These are phyloP conservation scores for Tremellales sp. DNA, from an alignment of 1,284 basidiomycete species.

Conservation along the genomic window DNA sequence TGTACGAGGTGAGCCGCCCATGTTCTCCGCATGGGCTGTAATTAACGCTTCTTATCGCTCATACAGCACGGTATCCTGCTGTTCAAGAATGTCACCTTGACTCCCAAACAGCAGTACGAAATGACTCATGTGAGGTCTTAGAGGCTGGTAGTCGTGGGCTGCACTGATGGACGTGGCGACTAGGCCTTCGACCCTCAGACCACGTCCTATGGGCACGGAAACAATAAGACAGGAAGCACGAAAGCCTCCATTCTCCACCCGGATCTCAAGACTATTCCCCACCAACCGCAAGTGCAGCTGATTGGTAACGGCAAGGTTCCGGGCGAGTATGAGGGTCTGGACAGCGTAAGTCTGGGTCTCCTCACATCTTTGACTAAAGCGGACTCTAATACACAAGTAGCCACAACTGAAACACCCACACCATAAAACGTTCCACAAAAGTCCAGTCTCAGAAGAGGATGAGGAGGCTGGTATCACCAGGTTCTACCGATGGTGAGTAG, in stretches of 20 bases:
- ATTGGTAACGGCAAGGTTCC: slow-evolving; percentile 71
- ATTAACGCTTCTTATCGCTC: not conserved
- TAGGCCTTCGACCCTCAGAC: slow-evolving; percentile 69
- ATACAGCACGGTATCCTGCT: slow-evolving; percentile 66
- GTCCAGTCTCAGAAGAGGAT: slow-evolving; percentile 69
- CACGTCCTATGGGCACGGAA: slow-evolving; percentile 74
- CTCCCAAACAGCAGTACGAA: slow-evolving; percentile 76
- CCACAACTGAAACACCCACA: slow-evolving; percentile 65
- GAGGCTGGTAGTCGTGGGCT: slow-evolving; percentile 2
- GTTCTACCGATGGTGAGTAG: slow-evolving; percentile 71
- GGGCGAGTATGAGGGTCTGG: slow-evolving; percentile 70
- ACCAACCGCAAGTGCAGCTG: slow-evolving; percentile 78
- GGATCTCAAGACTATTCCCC: slow-evolving; percentile 80
- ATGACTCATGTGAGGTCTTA: slow-evolving; percentile 64
- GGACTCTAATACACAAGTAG: slow-evolving; percentile 14
- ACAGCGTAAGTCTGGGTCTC: slow-evolving; percentile 52
- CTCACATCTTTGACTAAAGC: not conserved
- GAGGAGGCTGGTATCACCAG: slow-evolving; percentile 70
- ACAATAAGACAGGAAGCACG: slow-evolving; percentile 69
- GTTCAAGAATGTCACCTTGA: slow-evolving; percentile 64
- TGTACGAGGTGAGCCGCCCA: slow-evolving; percentile 59
- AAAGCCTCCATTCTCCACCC: slow-evolving; percentile 75
- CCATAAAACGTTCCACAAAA: slow-evolving; percentile 86
- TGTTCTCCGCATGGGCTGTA: too few species aligned
- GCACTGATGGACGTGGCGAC: slow-evolving; percentile 3